Conservation (phyloP, 441 rosid species). For the Croton laevigatus region DNA sequence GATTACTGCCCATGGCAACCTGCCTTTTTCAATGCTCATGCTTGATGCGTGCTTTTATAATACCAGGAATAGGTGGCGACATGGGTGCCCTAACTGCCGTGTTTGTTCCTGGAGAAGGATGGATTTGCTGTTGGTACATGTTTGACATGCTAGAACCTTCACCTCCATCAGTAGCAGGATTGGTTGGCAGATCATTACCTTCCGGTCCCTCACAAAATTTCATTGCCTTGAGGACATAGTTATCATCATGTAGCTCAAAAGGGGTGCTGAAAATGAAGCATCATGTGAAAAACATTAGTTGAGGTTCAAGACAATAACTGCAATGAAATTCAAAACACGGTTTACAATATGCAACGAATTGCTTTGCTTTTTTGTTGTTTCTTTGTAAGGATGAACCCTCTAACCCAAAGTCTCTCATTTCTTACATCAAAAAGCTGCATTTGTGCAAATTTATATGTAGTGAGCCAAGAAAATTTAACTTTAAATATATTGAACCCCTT, state of each 20-base stretch:
- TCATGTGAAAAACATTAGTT: neutral
- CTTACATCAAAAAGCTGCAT: slow-evolving; percentile 8
- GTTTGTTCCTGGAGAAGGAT: slow-evolving; percentile 36
- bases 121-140: slow-evolving; percentile 42
- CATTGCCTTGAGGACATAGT: slow-evolving; percentile 95
- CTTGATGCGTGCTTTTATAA: slow-evolving; percentile 64
- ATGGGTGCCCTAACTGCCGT: slow-evolving; percentile 47
- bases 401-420: neutral
- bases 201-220: slow-evolving; percentile 65
- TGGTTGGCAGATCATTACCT: slow-evolving; percentile 35
- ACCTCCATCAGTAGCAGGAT: slow-evolving; percentile 35
- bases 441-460: slow-evolving; percentile 2
- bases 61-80: slow-evolving; percentile 67
- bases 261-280: slow-evolving; percentile 67
- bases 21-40: slow-evolving; percentile 52
- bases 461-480: neutral
- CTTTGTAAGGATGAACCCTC: neutral
- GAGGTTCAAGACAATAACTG: neutral
- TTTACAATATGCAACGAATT: neutral
- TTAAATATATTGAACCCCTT: too few relatives aligned
- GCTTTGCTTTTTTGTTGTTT: neutral
- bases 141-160: slow-evolving; percentile 57
- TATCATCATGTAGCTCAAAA: slow-evolving; percentile 97
- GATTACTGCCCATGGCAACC: slow-evolving; percentile 25
- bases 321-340: neutral